Base-by-base conservation (phyloP, 768 basidiomycete genomes). In the Suillus subluteus region DNA sequence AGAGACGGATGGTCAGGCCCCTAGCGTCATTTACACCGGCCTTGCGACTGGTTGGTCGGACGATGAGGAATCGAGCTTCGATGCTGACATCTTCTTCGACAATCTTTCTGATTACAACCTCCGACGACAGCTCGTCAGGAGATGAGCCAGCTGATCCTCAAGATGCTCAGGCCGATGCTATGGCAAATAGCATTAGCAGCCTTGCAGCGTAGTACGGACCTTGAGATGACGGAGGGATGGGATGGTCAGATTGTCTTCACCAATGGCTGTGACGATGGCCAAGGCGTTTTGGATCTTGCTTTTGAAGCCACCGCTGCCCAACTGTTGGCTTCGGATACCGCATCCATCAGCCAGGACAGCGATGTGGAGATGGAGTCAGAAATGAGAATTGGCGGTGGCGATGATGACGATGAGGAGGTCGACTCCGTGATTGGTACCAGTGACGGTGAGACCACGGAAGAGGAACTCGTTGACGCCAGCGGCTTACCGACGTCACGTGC, bases 61-160 rank as follows among this genome's bases (percentile, higher is more conserved):
- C 23, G 90, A 89, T 65, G 91, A 85, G 62, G 92, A 92, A 74
- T 89, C 88, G 2, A 87, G 84, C 67, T 91, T 92, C 71, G 93
- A 95, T 70, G 93, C 93, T 12, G 92, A 94, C 67, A 76, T 94
- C 0, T 94, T 95, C 79, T 94, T 95, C 72, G 87, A 89, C 64
- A 90, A 92, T 73, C 85, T 94, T 50, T 87, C 88, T 44, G 91
- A 87, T n/a, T 71, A 76, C 83, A 1, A 84, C 83, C 26, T 71
- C 73, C 9, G 84, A 80, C 63, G 75, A 73, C 43, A 62, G 67
- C 58, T 74, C 72, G 68, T 71, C 77, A 40, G 83, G 81, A 65
- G 82, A 81, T 61, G 86, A 86, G 38, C 81, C 82, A 40, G 80
- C 79, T 65, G 83, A 86, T 68, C 80, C 79, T 48, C 82, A 81